phyloP scores from a whole-genome alignment of 2,329 filamentous ascomycete species.

The Aureobasidium sp. region DNA sequence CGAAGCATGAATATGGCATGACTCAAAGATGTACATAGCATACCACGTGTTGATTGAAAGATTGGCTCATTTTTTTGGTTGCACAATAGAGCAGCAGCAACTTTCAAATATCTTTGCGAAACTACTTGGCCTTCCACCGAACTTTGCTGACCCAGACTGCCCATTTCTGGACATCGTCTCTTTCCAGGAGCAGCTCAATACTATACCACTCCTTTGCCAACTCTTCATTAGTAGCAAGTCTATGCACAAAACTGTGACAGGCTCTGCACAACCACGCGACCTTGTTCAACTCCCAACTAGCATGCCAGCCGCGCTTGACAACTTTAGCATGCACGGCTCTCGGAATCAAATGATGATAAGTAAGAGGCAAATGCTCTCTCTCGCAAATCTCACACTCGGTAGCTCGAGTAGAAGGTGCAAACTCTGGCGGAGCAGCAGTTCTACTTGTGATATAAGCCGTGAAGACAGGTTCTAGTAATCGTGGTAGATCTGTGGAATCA shows the following conservation, averaged over 20 bases:
- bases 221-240: conserved; percentile 68
- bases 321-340: conserved; percentile 68
- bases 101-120: background rate
- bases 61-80: background rate
- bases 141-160: conserved; percentile 65
- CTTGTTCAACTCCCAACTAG: conserved; percentile 64
- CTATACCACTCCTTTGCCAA: conserved; percentile 67
- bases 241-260: conserved; percentile 77
- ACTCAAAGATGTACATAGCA: background rate
- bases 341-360: conserved; percentile 85
- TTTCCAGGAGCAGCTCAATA: conserved; percentile 60
- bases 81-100: background rate
- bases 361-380: conserved; percentile 66
- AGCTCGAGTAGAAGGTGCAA: conserved; percentile 40
- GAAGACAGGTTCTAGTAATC: conserved; percentile 58
- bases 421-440: conserved; percentile 58
- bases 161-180: conserved; percentile 66
- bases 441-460: conserved; percentile 54
- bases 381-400: conserved; percentile 68
- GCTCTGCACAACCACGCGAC: conserved; percentile 82
- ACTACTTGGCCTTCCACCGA: conserved; percentile 55
- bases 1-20: conserved; percentile 31
- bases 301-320: conserved; percentile 72
- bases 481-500: conserved; percentile 38
- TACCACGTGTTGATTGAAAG: background rate